Evolutionary conservation across 371 early-diverging fungal species (phyloP).

Genomic region (Basidiobolus heterosporus): DNA sequence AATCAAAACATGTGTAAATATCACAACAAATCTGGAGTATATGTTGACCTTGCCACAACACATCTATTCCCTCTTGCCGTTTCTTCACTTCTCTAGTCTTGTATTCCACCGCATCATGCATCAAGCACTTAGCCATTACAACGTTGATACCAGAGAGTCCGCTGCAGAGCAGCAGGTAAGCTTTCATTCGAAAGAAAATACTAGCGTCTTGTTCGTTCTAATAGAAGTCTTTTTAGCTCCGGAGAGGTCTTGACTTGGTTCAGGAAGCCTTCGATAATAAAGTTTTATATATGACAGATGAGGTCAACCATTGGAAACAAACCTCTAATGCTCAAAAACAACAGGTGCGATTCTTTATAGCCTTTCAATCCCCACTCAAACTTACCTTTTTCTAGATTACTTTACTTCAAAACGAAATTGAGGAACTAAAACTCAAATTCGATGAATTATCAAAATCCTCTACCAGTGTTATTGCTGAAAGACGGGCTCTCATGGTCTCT

Average conservation of each 20-base stretch:
- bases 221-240: no score
- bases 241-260: background rate
- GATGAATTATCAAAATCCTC: background rate
- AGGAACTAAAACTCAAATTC: background rate
- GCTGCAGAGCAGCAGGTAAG: no score
- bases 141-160: no score
- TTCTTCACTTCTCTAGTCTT: no score
- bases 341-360: background rate
- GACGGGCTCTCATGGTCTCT: background rate
- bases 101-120: no score
- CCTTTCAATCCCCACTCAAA: background rate
- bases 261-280: background rate
- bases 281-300: background rate
- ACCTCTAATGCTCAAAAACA: background rate
- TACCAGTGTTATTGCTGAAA: background rate
- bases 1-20: no score
- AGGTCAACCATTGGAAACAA: constrained; percentile 1
- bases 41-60: no score
- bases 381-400: background rate
- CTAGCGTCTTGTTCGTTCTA: no score
- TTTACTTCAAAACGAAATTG: background rate
- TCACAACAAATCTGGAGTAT: no score
- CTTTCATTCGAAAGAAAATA: no score
- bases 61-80: no score
- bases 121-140: no score